Base-by-base conservation (phyloP, 2,329 filamentous ascomycete genomes). In the Xylaria multiplex region DNA sequence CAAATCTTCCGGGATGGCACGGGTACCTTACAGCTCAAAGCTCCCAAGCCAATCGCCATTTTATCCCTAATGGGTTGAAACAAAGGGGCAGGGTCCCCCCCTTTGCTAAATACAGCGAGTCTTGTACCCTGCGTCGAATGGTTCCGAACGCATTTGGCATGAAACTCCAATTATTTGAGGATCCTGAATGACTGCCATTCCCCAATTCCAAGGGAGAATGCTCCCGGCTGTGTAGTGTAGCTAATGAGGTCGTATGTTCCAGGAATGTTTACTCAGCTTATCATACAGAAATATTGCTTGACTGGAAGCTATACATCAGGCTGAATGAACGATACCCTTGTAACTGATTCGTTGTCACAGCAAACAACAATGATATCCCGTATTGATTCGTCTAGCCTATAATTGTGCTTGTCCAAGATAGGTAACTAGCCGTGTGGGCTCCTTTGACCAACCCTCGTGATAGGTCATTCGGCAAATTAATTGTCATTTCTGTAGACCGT, bases 11-110 rank as follows among this genome's bases (percentile, higher is more conserved):
- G 62, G 71, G 65, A 65, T 69, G 68, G 68, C 69, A 71, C 70
- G 69, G 73, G 73, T 74, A 71, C 72, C 73, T 74, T 72, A 70
- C 73, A 74, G 67, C 43, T 59, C 57, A 22, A 53, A 63, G 66
- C 59, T 68, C 19, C 27, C 13, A 59, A 42, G 61, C 56, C 48
- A 59, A 59, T 67, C 42, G 58, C 69, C 67, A 69, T 66, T 71
- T 52, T 67, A 65, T 32, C 49, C 55, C 46, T 32, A 55, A n/a
- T 22, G 16, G 67, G 62, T 59, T 66, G 68, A 67, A 60, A 65
- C 61, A 71, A 59, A 69, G 70, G 69, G 68, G 68, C 62, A 49
- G 57, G 43, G 35, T 40, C 40, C 6, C n/a, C 54, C 45, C 59
- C 66, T 68, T 62, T 59, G 60, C 59, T 53, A 54, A 70, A 67